These are phyloP conservation scores for Massarina eburnea DNA, from an alignment of 2,329 filamentous ascomycete species.

Conservation along the genomic window DNA sequence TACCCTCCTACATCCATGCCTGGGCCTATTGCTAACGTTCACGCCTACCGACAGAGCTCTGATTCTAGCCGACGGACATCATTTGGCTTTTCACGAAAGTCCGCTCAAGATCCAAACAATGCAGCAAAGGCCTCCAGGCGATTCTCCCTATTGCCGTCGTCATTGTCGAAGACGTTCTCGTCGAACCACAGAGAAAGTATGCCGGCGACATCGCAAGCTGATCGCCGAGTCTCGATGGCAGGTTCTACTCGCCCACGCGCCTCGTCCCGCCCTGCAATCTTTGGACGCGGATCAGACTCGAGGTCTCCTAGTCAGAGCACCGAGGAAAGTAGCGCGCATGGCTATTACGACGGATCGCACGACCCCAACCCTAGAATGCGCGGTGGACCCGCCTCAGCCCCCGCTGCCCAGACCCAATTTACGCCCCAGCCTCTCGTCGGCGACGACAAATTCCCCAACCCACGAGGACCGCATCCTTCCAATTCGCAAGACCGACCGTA, in stretches of 20 bases:
- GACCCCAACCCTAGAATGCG: conserved; percentile 32
- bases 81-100: conserved; percentile 53
- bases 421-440: conserved; percentile 29
- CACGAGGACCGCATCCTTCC: conserved; percentile 34
- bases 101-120: conserved; percentile 40
- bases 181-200: conserved; percentile 39
- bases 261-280: conserved; percentile 41
- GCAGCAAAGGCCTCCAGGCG: conserved; percentile 47
- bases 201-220: conserved; percentile 35
- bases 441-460: conserved; percentile 41
- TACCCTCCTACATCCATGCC: conserved; percentile 94
- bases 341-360: conserved; percentile 46
- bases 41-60: conserved; percentile 54
- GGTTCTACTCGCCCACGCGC: conserved; percentile 23
- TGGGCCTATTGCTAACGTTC: conserved; percentile 64
- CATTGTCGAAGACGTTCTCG: conserved; percentile 51
- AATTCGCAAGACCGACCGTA: conserved; percentile 26
- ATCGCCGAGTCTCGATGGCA: conserved; percentile 36
- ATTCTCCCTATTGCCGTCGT: conserved; percentile 54
- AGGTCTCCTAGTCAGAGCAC: conserved; percentile 50
- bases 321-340: conserved; percentile 46
- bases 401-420: conserved; percentile 40
- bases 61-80: conserved; percentile 53
- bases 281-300: conserved; percentile 45
- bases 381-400: conserved; percentile 37